Evolutionary conservation across 1,139 yeast species (phyloP), one percentile per base, ranked within the genome.

Genomic region (Diutina mesorugosa): DNA sequence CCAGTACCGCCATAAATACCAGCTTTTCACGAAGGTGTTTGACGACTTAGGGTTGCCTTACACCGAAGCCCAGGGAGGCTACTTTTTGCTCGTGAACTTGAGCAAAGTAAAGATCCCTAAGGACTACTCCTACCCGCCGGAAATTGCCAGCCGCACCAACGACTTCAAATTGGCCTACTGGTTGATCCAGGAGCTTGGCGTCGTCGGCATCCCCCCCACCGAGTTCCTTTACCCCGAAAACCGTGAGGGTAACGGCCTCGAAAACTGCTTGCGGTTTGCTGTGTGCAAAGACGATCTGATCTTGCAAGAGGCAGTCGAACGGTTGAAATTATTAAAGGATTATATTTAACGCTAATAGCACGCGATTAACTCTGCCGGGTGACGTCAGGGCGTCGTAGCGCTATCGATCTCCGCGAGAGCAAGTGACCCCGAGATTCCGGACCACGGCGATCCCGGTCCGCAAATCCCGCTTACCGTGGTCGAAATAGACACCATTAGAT

Each of bases 161-260:
- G 99, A 93, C 72, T 93, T 90, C 76, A 83, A 83, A 66, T 77
- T 87, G 62, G 95, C 97, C 0, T 89, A 89, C 72, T 93, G 98
- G 97, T 76, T 93, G 60, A 89, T 90, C 65, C 85, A 83, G 67
- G 96, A 91, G 67, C 71, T 93, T 58, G 99, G 99, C 5, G 95
- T 93, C 53, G 98, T 93, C 29, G 87, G 96, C 6, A 91, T 93
- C 62, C 99, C 99, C 12, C 98, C 98, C 38, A 87, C 97, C 5
- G 99, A 91, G 69, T 93, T 93, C 67, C 83, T 89, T 66, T 79
- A 82, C 53, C 70, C 72, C 6, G 65, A 64, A 10, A 78, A 81
- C 54, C 84, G 87, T 68, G 80, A 81, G 59, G 91, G 88, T 41
- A 77, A 81, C 59, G 81, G 85, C 18, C 90, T 93, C 56, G 96